phyloP scores from a whole-genome alignment of 1,139 yeast genomes.

The Sugiyamaella japonica region DNA sequence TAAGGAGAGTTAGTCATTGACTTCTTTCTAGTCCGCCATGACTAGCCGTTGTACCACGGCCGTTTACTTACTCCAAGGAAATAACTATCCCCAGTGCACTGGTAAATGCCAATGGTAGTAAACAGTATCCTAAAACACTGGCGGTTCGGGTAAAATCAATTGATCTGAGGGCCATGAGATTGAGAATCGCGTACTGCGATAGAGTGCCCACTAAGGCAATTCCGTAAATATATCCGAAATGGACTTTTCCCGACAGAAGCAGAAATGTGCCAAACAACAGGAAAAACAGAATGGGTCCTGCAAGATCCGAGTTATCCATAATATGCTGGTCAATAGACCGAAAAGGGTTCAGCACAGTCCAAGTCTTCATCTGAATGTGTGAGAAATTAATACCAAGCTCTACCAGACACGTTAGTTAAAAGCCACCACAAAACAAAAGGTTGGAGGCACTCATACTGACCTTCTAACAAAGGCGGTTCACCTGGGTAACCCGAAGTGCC shows the following conservation, averaged over 20 bases:
- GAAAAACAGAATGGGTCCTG: slow-evolving; percentile 93
- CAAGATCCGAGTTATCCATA: slow-evolving; percentile 87
- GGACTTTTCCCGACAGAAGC: slow-evolving; percentile 85
- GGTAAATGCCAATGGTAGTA: slow-evolving; percentile 82
- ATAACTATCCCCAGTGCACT: slow-evolving; percentile 72
- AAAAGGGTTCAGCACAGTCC: slow-evolving; percentile 81
- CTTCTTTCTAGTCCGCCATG: too few species aligned
- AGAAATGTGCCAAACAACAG: slow-evolving; percentile 83
- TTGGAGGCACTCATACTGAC: slow-evolving; percentile 21
- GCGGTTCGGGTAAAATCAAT: slow-evolving; percentile 78
- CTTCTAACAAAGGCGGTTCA: slow-evolving; percentile 85
- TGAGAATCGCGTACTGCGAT: slow-evolving; percentile 79
- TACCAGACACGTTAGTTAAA: slow-evolving; percentile 17
- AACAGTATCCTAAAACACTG: slow-evolving; percentile 90
- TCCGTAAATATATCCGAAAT: slow-evolving; percentile 95
- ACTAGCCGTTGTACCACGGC: too few species aligned
- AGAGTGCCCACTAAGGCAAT: slow-evolving; percentile 91
- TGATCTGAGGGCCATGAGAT: slow-evolving; percentile 68
- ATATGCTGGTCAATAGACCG: slow-evolving; percentile 67
- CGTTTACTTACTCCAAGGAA: slow-evolving; percentile 52
- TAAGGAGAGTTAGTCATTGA: slow-evolving; percentile 8
- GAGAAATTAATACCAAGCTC: slow-evolving; percentile 91
- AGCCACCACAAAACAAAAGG: too few species aligned
- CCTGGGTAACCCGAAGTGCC: slow-evolving; percentile 93
- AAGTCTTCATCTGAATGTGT: slow-evolving; percentile 81